Base-by-base conservation (phyloP, 139 green algal species). In the Yamagishiella unicocca region DNA sequence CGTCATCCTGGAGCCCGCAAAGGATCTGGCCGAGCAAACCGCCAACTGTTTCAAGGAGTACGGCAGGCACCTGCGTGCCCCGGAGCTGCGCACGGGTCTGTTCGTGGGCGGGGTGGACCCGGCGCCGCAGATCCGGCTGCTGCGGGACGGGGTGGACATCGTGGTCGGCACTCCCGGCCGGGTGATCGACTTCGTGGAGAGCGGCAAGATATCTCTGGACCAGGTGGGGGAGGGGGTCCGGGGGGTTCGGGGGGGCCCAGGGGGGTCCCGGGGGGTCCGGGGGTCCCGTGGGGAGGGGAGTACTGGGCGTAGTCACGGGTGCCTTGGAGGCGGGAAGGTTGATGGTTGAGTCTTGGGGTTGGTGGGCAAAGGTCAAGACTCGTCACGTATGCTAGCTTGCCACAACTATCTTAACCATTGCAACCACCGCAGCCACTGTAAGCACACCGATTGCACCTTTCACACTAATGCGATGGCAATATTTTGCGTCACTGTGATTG, bases 11-110 rank as follows among this genome's bases (percentile, higher is more conserved):
- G 95, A 98, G 89, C 96, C 89, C 33, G 87, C 89, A 91, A n/a
- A 87, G 14, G 96, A 98, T 76, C 92, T 98, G 50, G 95, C 96
- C 2, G 94, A 98, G 89, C 96, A 98, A 84, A 96, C 94, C n/a
- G 84, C 93, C 71, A 88, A 94, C 43, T 92, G 87, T 45, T 84
- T 97, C 42, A 37, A 27, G 25, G 37, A 78, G 12, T 96, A 96
- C 37, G 55, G 37, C 22, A 92, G 90, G 77, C 81, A 95, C 88
- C 89, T 98, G 40, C 27, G 27, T 2, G 46, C 87, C 24, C 94
- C 94, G 0, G 31, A 35, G 0, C 50, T 98, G 35, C 29, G 82
- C 5, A 86, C 55, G 4, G 92, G 83, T 68, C 89, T 97, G 87
- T 76, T 96, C 0, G 91, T 97, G 76, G 95, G 95, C 22, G 96